phyloP scores from a whole-genome alignment of 305 asterid species.

The Caryopteris hybrid region DNA sequence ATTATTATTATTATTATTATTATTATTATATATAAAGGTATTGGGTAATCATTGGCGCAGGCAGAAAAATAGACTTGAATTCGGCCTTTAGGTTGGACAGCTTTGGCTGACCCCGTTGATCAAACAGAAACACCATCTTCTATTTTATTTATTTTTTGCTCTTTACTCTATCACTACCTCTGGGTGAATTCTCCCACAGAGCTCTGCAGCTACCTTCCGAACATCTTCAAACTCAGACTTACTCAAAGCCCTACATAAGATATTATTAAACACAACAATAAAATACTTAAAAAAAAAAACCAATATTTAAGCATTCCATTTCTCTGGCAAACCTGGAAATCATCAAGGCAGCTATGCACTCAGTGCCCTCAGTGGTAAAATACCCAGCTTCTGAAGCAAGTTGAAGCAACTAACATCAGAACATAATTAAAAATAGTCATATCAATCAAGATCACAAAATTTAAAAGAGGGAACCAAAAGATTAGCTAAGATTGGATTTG shows the following conservation, averaged over 20 bases:
- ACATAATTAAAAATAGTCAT: not conserved
- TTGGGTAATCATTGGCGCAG: no score
- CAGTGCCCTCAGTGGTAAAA: constrained; percentile 33
- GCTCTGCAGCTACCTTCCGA: constrained; percentile 92
- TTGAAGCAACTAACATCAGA: no score
- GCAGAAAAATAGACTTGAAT: no score
- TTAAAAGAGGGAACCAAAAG: not conserved
- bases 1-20: no score
- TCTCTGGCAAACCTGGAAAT: constrained; percentile 50
- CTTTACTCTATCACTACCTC: no score
- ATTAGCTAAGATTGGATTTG: not conserved
- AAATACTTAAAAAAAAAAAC: constrained; percentile 6
- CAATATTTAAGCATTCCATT: constrained; percentile 1
- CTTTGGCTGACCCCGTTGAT: no score
- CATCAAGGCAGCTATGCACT: constrained; percentile 65
- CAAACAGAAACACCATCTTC: no score
- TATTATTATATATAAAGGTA: no score
- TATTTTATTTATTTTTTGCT: no score
- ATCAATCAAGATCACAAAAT: not conserved
- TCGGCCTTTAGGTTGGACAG: no score
- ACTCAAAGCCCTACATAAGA: constrained; percentile 58
- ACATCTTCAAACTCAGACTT: constrained; percentile 82
- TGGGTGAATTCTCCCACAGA: constrained; percentile 89
- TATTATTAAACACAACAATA: constrained; percentile 8
- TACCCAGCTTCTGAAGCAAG: constrained; percentile 42